phyloP scores from a whole-genome alignment of 169 alveolate genomes.

The Plasmodium vivax region DNA sequence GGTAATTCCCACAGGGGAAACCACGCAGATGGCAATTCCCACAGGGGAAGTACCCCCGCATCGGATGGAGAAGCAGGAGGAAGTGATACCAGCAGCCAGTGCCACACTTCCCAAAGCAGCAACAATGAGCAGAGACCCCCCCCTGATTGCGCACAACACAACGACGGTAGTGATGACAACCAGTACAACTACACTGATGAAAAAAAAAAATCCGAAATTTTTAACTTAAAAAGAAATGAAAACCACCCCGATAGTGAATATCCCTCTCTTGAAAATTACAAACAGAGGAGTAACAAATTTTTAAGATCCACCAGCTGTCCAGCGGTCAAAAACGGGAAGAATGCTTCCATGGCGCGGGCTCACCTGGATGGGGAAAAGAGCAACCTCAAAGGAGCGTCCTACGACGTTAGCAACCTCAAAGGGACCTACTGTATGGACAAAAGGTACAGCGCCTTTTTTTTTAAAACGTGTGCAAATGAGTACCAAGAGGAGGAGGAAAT shows the following conservation, averaged over 20 bases:
- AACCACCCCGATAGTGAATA: background rate
- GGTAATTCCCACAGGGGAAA: background rate
- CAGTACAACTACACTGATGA: conserved; percentile 4
- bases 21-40: background rate
- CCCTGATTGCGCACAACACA: background rate
- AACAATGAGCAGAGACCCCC: background rate
- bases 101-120: background rate
- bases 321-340: background rate
- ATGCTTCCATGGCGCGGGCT: background rate
- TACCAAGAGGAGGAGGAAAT: background rate
- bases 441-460: background rate
- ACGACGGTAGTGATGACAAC: background rate
- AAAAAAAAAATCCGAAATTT: conserved; percentile 45
- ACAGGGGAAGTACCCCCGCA: background rate
- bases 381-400: background rate
- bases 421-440: background rate
- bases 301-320: conserved; percentile 42
- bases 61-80: background rate
- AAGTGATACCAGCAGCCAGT: background rate
- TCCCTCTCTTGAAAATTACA: background rate
- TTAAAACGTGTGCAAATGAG: conserved; percentile 14
- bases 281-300: background rate
- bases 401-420: background rate
- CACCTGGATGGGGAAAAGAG: background rate
- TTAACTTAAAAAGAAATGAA: background rate